phyloP scores from a whole-genome alignment of 1,284 basidiomycete genomes.

The Ustilago vetiveriae region DNA sequence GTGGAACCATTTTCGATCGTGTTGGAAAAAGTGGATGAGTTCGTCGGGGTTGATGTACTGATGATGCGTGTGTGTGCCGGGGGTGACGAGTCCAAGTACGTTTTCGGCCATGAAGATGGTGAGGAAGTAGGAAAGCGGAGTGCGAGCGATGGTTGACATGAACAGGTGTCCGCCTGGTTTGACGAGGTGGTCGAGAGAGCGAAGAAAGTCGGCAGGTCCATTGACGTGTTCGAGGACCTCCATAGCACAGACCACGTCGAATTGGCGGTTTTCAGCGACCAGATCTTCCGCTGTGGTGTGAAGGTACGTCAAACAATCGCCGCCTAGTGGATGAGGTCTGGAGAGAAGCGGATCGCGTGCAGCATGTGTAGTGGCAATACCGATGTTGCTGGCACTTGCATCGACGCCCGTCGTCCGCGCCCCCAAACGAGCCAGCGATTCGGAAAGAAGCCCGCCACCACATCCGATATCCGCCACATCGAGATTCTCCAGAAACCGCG shows the following conservation, averaged over 20 bases:
- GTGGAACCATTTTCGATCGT: constrained; percentile 69
- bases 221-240: constrained; percentile 98
- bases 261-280: constrained; percentile 72
- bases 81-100: constrained; percentile 78
- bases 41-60: constrained; percentile 92
- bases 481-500: constrained; percentile 70
- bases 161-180: constrained; percentile 93
- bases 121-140: constrained; percentile 85
- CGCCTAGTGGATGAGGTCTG: constrained; percentile 10
- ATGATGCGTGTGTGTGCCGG: constrained; percentile 88
- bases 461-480: constrained; percentile 88
- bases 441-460: constrained; percentile 91
- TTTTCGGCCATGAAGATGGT: constrained; percentile 92
- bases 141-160: constrained; percentile 94
- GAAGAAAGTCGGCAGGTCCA: constrained; percentile 80
- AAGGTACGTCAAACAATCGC: constrained; percentile 73
- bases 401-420: constrained; percentile 88
- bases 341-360: constrained; percentile 74
- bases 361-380: constrained; percentile 85
- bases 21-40: constrained; percentile 83
- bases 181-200: constrained; percentile 54
- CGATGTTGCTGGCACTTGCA: constrained; percentile 85
- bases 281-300: constrained; percentile 81
- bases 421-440: constrained; percentile 89
- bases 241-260: constrained; percentile 95